Base-by-base conservation (phyloP, 805 yeast species). In the Hanseniaspora pseudoguilliermondii region DNA sequence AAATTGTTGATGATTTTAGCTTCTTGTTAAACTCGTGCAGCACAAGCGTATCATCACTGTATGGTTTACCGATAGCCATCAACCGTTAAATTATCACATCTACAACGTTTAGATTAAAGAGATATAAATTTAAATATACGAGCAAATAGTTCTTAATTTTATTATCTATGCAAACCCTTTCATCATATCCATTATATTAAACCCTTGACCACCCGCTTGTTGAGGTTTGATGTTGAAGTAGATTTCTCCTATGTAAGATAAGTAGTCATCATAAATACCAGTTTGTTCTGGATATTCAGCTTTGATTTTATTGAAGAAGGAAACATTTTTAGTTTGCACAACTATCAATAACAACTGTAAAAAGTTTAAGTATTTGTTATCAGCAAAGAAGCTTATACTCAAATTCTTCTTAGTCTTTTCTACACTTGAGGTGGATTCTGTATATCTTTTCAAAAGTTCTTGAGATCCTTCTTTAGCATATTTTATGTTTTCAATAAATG, bases 141-240 rank as follows among this genome's bases (percentile, higher is more conserved):
- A 32, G 35, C 35, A 11, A 32, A 4, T 2, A 32, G 2, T 13
- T 1, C 42, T 2, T 41, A 20, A n/a, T 9, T 20, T 21, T 15
- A 11, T 11, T 21, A 21, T 10, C 40, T 46, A 53, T 21, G 50
- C 38, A 32, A 84, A 68, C 29, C 84, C 82, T 21, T 84, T 78
- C 95, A 93, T 86, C 75, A 91, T 73, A 61, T 81, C 83, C 67
- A 80, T 84, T 60, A 85, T 66, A 62, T 82, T 67, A 16, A 53
- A 53, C 9, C 56, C 56, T 38, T 34, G 50, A 15, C 40, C 23
- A 39, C 50, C 18, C 0, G 34, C 41, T 63, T 83, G 83, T 1
- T 69, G 69, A 59, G 76, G 81, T 60, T 63, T 65, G 58, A 86
- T 78, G 13, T 77, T 79, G 63, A 84, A 86, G 65, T 79, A 83